Base-by-base conservation (phyloP, 768 basidiomycete genomes). In the Russula vinacea region DNA sequence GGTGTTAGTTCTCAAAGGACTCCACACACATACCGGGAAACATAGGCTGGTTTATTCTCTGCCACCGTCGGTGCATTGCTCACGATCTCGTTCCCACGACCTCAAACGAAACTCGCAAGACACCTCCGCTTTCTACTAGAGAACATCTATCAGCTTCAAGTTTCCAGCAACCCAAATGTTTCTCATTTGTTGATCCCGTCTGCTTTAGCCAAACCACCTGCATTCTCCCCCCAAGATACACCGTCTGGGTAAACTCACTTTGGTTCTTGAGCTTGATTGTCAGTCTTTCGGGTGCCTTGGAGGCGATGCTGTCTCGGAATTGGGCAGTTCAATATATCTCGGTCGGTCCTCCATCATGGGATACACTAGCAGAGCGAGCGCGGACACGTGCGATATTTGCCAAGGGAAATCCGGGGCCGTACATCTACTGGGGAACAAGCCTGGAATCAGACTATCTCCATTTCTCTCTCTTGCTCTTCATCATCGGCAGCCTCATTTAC, bases 1-100 rank as follows among this genome's bases (percentile, higher is more conserved):
- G 19, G 1, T n/a, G 10, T 33, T 19, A 13, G 8, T 13, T 49
- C n/a, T 11, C 2, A 29, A 5, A 19, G 14, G 32, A 24, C 32
- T 2, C 26, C 16, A 19, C 17, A 13, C 2, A 4, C 29, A 14
- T 35, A 65, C 19, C 9, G 10, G 17, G 9, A 26, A n/a, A 19
- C 13, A 11, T 47, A 68, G 68, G 40, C 62, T 35, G 62, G 61
- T 47, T 35, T 69, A 13, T 69, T 69, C 45, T 60, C 68, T 7
- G 67, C 54, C 4, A 50, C 62, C 2, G 47, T 68, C 32, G 62
- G 55, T 29, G 35, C 56, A 26, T 52, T 67, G 10, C 33, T 53
- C 10, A 5, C 52, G 5, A 2, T 35, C 13, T 22, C 33, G 5
- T 9, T 62, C 10, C 64, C 56, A n/a, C 32, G 54, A 57, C 6